Evolutionary conservation across 331 rosid species (phyloP), one percentile per base, ranked within the genome.

Genomic region (Phaseolus coccineus): DNA sequence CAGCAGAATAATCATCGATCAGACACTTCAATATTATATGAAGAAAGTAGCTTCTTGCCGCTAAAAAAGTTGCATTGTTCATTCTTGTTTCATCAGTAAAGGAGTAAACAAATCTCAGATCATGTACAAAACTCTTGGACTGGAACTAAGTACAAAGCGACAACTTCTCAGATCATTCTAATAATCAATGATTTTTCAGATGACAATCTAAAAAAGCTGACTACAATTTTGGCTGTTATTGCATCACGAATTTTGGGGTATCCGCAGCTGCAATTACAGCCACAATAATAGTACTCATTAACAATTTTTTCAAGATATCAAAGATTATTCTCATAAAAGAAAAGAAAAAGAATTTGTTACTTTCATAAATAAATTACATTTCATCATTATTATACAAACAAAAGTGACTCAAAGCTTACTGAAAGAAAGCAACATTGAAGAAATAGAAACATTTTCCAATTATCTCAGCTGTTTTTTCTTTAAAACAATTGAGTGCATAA

Each of bases 281-380:
- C 39, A 4, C 6, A 35, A 35, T 35, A 35, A 5, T 35, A 35
- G 39, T 35, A 35, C 39, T 35, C 4, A 35, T 35, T 35, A 35
- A 35, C 39, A 4, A 4, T 9, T 40, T 40, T 6, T 40, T 6
- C 46, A 47, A 3, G 13, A 47, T 47, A 13, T 47, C 5, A 13
- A 47, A 3, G 1, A 47, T 3, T 2, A 47, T 47, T 47, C 12
- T 33, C 35, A 33, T 1, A 13, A 27, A 46, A 40, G 33, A 27
- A 44, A 8, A n/a, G 39, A 16, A 15, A 62, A 11, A 33, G 14
- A 9, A 30, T 7, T 39, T 0, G 65, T 31, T n/a, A 46, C 13
- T 76, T n/a, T 19, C 51, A n/a, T 47, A 47, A 74, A 74, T 35
- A 59, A 74, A 59, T 30, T 59, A 30, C 62, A 47, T 42, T 47